Percentiles rank a stretch among this genome's conserved stretches.
Conservation (phyloP, 805 yeast genomes). For the Limtongozyma cylindracea region DNA sequence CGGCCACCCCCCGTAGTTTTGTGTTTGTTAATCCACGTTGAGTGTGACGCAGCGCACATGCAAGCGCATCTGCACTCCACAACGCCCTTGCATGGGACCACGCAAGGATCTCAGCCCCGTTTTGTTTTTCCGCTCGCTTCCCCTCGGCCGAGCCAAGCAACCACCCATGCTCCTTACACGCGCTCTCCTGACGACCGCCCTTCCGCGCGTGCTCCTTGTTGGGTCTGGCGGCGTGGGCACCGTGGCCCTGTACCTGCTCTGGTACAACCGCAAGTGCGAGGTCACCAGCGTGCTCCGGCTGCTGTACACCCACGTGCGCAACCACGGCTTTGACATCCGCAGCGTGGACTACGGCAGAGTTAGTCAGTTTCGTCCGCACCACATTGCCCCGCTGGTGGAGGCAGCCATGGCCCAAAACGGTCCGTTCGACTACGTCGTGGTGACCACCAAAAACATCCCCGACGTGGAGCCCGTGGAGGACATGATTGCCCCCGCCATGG, state of each 20-base stretch:
- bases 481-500: constrained; percentile 2
- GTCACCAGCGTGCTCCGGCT: constrained; percentile 4
- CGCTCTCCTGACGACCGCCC: no score
- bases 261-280: constrained; percentile 1
- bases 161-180: no score
- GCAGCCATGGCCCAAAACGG: constrained; percentile 4
- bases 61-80: no score
- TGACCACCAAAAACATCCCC: constrained; percentile 11
- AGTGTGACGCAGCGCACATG: no score
- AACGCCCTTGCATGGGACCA: no score
- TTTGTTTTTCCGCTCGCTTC: no score
- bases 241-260: constrained; percentile 3
- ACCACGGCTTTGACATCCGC: constrained; percentile 2
- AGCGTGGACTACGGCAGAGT: constrained; percentile 3
- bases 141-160: no score
- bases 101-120: no score
- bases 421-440: constrained; percentile 9
- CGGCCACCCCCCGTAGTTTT: no score
- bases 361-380: constrained; percentile 3
- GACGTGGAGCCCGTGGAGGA: constrained; percentile 3
- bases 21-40: no score
- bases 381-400: constrained; percentile 1
- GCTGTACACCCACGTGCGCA: constrained; percentile 2
- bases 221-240: constrained; percentile 5
- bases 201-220: constrained; percentile 3